Evolutionary conservation across 1,139 yeast genomes (phyloP), one percentile per base, ranked within the genome.

Genomic region (Candida frijolesensis): DNA sequence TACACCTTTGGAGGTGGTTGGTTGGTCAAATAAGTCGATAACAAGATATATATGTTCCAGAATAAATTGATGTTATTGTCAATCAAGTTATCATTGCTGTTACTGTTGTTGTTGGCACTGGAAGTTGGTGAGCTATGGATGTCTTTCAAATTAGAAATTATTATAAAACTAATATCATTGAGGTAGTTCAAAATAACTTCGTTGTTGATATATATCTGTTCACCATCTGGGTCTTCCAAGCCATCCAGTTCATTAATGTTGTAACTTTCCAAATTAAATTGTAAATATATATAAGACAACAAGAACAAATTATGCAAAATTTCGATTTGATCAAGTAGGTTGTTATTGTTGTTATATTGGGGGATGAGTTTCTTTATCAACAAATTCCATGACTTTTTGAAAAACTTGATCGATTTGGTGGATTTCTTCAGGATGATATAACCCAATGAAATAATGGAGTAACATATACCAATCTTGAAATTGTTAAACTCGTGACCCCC

Each of bases 151-250:
- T 68, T 68, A 11, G 64, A 58, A 47, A 67, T 56, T 18, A 71
- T 63, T 30, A 73, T 70, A 48, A 64, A 71, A 14, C 77, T 67
- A 9, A 77, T 75, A 56, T 78, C 81, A 57, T 78, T 76, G 44
- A 79, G 63, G 55, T 78, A 78, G 56, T 76, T 74, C 51, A 79
- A 66, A 12, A 78, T 67, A 33, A 76, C 66, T 51, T 72, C 76
- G 35, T 65, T 65, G 25, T 67, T 66, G 25, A 70, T 63, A 18
- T 61, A 59, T 10, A 63, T 57, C 12, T 43, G 45, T 14, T 49
- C 52, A 19, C 41, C 49, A 16, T 49, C 54, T 14, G 42, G 29
- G 8, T 47, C 47, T 4, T 39, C 46, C 4, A 44, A 14, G 1
- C 12, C 29, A 10, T 51, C 45, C 40, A 41, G 40, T 10, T 45